Evolutionary conservation across 495 filamentous ascomycete species (phyloP).

Genomic region (Lepraria neglecta): DNA sequence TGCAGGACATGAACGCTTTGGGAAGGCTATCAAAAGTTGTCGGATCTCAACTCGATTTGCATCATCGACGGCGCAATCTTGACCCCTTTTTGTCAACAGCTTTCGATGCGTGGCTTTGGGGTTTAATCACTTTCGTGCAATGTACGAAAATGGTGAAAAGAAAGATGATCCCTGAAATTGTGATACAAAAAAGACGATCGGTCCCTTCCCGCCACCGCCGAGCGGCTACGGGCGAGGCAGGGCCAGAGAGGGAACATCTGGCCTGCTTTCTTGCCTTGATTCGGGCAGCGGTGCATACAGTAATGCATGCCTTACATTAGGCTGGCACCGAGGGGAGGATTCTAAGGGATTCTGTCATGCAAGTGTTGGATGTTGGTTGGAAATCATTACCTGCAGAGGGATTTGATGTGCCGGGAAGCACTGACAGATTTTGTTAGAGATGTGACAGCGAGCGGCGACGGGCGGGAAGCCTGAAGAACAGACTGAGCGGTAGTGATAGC

Average conservation of each 20-base stretch:
- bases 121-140: not conserved
- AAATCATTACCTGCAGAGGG: not conserved
- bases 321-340: not conserved
- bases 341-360: not conserved
- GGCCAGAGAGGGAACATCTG: not conserved
- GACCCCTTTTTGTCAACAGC: not conserved
- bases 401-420: not conserved
- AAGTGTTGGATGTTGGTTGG: not conserved
- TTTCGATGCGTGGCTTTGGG: not conserved
- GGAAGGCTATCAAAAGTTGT: not conserved
- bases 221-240: constrained; percentile 3
- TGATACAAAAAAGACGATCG: constrained; percentile 5
- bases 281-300: constrained; percentile 8
- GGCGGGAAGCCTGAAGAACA: constrained; percentile 4
- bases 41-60: not conserved
- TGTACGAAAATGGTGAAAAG: not conserved
- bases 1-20: constrained; percentile 12
- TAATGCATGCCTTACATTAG: not conserved
- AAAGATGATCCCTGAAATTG: not conserved
- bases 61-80: not conserved
- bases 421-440: not conserved
- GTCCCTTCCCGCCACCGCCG: not conserved
- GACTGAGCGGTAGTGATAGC: not conserved
- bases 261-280: constrained; percentile 3
- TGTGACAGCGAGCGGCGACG: not conserved